Evolutionary conservation across 2,329 filamentous ascomycete species (phyloP), one percentile per base, ranked within the genome.

Genomic region (Hymenoscyphus scutula): DNA sequence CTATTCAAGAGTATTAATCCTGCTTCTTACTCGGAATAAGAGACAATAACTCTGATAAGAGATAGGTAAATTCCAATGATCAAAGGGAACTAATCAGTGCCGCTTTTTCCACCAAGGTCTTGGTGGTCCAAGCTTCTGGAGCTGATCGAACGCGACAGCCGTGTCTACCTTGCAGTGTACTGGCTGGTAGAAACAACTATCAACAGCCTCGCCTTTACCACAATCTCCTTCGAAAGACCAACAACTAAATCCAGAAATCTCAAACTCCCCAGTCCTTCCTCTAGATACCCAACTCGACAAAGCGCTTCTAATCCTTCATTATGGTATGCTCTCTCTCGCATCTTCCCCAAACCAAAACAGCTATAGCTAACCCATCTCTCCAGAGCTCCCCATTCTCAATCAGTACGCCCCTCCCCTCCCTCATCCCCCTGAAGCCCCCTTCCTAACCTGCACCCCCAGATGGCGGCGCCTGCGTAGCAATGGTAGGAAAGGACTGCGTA

Each of bases 401-500:
- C 88, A 97, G 92, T 97, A 84, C 77, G 86, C 70, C 63, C 53
- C 56, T 27, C 30, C 58, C 48, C 30, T 27, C 37, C 1, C 32
- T 19, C 57, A 59, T 53, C 30, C 29, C 61, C 58, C 30, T 58
- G 62, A 59, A 63, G 59, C 54, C 60, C 27, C 27, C 57, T 51
- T 7, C 4, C 69, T 71, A 67, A 70, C 71, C n/a, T 62, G 37
- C 59, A 68, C 32, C 27, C 19, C 29, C 60, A 88, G 85, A 89
- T 77, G 94, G 94, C 81, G 94, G 94, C 77, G 94, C 94, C 81
- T 94, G 90, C 80, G 92, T 98, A 70, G 94, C 94, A 79, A 98
- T 98, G 95, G 93, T 97, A 69, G 95, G 95, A 83, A 98, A 99
- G 81, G 93, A 98, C 87, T 99, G 95, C 79, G 95, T 99, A 65